Conservation (phyloP, 108 stramenopile genomes). For the Cyclostephanos invisitatus region DNA sequence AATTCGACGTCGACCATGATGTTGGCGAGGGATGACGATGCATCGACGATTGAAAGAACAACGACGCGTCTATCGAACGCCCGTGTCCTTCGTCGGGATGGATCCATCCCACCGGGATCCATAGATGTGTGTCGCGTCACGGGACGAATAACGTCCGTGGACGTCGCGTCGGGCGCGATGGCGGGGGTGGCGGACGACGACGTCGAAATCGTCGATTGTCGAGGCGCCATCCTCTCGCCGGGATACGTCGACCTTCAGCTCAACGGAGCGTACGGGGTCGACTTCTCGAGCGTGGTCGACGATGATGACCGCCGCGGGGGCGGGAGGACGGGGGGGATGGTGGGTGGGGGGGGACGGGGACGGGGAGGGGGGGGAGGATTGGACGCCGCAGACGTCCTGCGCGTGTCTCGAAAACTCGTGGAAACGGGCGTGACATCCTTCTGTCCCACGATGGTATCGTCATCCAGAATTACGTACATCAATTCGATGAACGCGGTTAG, state of each 20-base stretch:
- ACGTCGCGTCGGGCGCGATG: background rate
- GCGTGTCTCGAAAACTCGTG: constrained; percentile 18
- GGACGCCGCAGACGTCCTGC: constrained; percentile 16
- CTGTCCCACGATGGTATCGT: constrained; percentile 59
- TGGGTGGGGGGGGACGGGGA: background rate
- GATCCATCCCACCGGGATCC: constrained; percentile 23
- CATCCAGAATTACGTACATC: constrained; percentile 31
- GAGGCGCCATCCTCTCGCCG: constrained; percentile 43
- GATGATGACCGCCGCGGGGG: no score
- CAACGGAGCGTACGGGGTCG: constrained; percentile 59
- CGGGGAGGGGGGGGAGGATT: background rate
- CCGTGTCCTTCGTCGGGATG: constrained; percentile 39
- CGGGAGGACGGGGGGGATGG: no score
- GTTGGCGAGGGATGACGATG: no score
- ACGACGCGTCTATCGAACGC: constrained; percentile 28
- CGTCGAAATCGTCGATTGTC: constrained; percentile 43
- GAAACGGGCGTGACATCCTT: constrained; percentile 53
- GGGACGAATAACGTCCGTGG: constrained; percentile 26
- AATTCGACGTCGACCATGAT: no score
- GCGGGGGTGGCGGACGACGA: background rate
- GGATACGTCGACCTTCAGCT: constrained; percentile 64
- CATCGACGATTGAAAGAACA: no score
- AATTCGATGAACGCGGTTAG: constrained; percentile 17
- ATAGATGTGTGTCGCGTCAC: background rate
- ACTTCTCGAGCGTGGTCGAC: constrained; percentile 39